Percentiles rank a stretch among this genome's conserved stretches.
Conservation (phyloP, 23 red algal genomes). For the Agarophyton chilense region DNA sequence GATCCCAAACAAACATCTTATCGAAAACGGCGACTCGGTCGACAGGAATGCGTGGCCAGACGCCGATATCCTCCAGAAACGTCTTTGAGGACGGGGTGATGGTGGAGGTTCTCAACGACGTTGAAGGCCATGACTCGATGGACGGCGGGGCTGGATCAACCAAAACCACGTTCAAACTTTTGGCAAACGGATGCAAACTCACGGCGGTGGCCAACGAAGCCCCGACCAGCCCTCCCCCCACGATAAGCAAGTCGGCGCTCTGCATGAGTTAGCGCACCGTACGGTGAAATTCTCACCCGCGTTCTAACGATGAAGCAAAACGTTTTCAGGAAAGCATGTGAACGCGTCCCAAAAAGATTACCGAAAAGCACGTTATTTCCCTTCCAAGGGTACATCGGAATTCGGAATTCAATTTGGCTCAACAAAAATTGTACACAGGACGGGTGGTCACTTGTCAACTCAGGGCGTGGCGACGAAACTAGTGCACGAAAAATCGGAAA, state of each 20-base stretch:
- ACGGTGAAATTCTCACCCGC: not conserved
- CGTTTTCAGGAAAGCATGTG: too few relatives aligned
- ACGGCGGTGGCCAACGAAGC: constrained; percentile 73
- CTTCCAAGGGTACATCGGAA: too few relatives aligned
- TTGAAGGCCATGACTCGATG: constrained; percentile 5
- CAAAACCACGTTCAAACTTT: constrained; percentile 17
- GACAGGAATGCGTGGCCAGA: constrained; percentile 69
- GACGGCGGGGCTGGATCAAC: constrained; percentile 48
- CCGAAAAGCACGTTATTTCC: not conserved
- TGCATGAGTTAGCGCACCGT: not conserved
- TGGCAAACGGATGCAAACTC: constrained; percentile 26
- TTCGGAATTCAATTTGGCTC: too few relatives aligned
- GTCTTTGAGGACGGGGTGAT: constrained; percentile 74
- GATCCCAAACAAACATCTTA: constrained; percentile 86
- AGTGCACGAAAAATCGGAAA: constrained; percentile 37
- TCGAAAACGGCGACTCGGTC: constrained; percentile 59
- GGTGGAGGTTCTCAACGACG: constrained; percentile 72
- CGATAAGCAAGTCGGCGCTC: constrained; percentile 71
- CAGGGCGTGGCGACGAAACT: not conserved
- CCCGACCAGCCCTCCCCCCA: constrained; percentile 89
- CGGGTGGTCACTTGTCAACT: constrained; percentile 13
- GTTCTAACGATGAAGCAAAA: too few relatives aligned
- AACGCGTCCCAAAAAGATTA: not conserved
- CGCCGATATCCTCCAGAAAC: constrained; percentile 73
- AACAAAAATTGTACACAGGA: not conserved